A percentile compares a stretch with the other conserved stretches of the same genome.
Conservation (phyloP, 257 asterid genomes). For the Plantago ovata region DNA sequence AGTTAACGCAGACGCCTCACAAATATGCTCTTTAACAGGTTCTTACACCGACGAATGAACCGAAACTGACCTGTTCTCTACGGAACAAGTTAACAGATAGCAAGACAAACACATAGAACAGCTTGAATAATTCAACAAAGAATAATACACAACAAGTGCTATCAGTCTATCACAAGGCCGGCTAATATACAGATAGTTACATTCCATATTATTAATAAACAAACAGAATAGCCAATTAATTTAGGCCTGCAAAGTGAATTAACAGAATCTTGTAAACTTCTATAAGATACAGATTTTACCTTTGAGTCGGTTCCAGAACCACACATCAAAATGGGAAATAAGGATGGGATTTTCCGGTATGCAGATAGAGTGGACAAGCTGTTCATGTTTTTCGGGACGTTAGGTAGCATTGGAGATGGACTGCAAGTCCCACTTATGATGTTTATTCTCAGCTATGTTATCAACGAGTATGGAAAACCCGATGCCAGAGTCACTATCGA, state of each 20-base stretch:
- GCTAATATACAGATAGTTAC: constrained; percentile 23
- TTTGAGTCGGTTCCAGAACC: constrained; percentile 10
- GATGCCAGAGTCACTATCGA: constrained; percentile 23
- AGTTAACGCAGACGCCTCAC: constrained; percentile 11
- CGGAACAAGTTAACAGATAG: constrained; percentile 8
- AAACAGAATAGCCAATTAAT: constrained; percentile 23
- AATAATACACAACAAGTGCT: constrained; percentile 16
- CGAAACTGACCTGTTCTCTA: not conserved
- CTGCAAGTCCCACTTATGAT: constrained; percentile 73
- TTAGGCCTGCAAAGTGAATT: constrained; percentile 38
- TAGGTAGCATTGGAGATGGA: constrained; percentile 95
- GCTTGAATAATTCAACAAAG: constrained; percentile 16
- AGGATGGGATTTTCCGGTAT: constrained; percentile 63
- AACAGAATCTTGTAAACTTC: constrained; percentile 5
- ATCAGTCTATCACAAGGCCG: constrained; percentile 42
- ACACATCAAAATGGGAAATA: constrained; percentile 30
- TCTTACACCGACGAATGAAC: not conserved
- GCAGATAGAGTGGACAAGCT: constrained; percentile 65
- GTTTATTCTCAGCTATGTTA: constrained; percentile 71
- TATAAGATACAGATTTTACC: constrained; percentile 21
- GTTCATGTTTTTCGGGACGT: constrained; percentile 61
- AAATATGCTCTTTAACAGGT: constrained; percentile 8
- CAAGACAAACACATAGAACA: constrained; percentile 20
- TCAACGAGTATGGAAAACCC: constrained; percentile 56
- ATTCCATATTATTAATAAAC: constrained; percentile 22